phyloP scores from a whole-genome alignment of 176 grass and related monocot species.

The Rhynchospora tenuis region DNA sequence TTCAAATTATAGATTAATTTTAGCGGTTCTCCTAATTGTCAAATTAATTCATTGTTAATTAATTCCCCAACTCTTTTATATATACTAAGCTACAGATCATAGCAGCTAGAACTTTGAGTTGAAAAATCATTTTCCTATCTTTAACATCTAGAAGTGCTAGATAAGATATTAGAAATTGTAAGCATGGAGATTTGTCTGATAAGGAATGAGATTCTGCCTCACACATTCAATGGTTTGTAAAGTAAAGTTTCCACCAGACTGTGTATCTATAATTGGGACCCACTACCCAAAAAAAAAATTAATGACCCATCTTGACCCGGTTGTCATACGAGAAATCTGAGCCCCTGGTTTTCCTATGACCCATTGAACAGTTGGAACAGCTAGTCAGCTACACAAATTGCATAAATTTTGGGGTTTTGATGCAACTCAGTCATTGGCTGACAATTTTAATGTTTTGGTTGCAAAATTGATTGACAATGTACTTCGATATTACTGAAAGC shows the following conservation, averaged over 20 bases:
- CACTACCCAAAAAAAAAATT: background rate
- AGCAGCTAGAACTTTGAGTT: background rate
- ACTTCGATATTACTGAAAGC: background rate
- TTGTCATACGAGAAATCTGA: background rate
- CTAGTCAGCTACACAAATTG: background rate
- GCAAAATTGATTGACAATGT: background rate
- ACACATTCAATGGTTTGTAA: background rate
- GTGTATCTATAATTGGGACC: background rate
- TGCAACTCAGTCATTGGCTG: background rate
- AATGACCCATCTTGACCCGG: background rate
- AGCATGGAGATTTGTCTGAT: conserved; percentile 4
- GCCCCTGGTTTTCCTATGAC: background rate
- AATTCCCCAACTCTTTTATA: no score
- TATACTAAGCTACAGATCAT: background rate
- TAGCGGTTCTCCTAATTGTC: no score
- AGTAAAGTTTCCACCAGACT: background rate
- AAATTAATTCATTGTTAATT: no score
- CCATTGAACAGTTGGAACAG: background rate
- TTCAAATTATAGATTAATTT: no score
- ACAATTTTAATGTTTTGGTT: conserved; percentile 5
- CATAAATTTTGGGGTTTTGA: background rate
- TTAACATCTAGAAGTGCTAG: background rate
- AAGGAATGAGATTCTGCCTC: conserved; percentile 18
- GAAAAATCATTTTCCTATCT: background rate
- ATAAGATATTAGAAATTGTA: background rate